Base-by-base conservation (phyloP, 1,139 yeast genomes). In the Debaryomyces udenii region DNA sequence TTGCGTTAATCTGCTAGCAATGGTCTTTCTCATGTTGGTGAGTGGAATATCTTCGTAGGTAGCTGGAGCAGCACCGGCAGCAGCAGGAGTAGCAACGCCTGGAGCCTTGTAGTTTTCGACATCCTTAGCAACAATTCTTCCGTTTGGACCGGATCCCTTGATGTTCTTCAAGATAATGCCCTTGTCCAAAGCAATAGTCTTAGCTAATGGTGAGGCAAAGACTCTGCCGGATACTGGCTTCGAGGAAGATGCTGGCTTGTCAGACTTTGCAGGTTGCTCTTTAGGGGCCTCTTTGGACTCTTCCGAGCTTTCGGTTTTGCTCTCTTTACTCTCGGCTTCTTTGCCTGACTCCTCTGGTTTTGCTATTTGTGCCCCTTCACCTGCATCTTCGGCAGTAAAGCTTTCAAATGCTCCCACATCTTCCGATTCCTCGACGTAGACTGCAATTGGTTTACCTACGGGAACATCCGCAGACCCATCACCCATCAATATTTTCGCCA, bases 391-490 rank as follows among this genome's bases (percentile, higher is more conserved):
- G 41, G 82, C 78, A 43, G 95, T 84, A 75, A 90, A 93, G 55
- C 78, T 81, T 56, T 81, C 86, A 61, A 93, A 93, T 20, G 98
- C 97, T 31, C 83, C 75, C 45, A 93, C 96, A 59, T 88, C 96
- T 36, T 58, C 81, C 47, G 79, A 78, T 28, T 90, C 89, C 70
- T 93, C 97, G 41, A 93, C 99, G 62, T 86, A 91, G 35, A 93
- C 96, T 49, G 96, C 99, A 65, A 94, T 87, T 59, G 99, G 98
- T 69, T 84, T 81, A 55, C 96, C 96, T 41, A 93, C 96, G 38
- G 95, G 90, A 43, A 94, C 74, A 57, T 93, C 96, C 68, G 89
- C 83, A 46, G 96, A 68, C 41, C 98, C 97, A 50, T 83, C 91
- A 27, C 80, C 90, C 49, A 90, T 77, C 54, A 94, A 75, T 54